Conservation (phyloP, 1,284 basidiomycete genomes). For the Marasmius oreades region DNA sequence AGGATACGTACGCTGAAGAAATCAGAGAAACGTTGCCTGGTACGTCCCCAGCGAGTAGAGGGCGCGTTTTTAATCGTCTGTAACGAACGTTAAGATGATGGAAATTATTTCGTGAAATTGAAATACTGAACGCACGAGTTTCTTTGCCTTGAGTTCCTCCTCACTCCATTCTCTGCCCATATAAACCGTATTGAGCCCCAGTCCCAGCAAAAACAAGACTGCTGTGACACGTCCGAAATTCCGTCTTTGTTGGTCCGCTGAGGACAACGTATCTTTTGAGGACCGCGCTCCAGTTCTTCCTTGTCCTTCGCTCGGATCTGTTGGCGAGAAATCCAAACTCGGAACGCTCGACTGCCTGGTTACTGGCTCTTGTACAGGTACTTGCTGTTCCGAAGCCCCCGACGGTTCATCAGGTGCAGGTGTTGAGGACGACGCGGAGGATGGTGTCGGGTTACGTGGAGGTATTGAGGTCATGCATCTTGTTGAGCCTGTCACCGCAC, state of each 20-base stretch:
- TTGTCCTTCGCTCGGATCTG: conserved; percentile 30
- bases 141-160: conserved; percentile 49
- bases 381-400: background rate
- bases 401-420: background rate
- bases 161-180: conserved; percentile 63
- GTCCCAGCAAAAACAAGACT: conserved; percentile 48
- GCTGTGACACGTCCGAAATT: conserved; percentile 51
- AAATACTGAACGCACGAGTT: conserved; percentile 40
- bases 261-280: conserved; percentile 66
- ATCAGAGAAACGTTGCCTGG: conserved; percentile 52
- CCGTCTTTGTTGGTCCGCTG: conserved; percentile 65
- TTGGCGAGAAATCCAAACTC: conserved; percentile 56
- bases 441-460: conserved; percentile 16
- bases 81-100: conserved; percentile 1
- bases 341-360: conserved; percentile 25
- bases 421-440: conserved; percentile 10
- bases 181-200: conserved; percentile 42
- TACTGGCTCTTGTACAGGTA: background rate
- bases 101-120: background rate
- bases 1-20: conserved; percentile 56
- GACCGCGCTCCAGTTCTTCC: conserved; percentile 68
- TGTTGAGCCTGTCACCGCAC: conserved; percentile 26
- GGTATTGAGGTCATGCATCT: conserved; percentile 32
- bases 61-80: conserved; percentile 57
- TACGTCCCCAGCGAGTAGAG: conserved; percentile 58